Evolutionary conservation across 1,284 basidiomycete species (phyloP), one percentile per base, ranked within the genome.

Genomic region (Chalciporus sp.): DNA sequence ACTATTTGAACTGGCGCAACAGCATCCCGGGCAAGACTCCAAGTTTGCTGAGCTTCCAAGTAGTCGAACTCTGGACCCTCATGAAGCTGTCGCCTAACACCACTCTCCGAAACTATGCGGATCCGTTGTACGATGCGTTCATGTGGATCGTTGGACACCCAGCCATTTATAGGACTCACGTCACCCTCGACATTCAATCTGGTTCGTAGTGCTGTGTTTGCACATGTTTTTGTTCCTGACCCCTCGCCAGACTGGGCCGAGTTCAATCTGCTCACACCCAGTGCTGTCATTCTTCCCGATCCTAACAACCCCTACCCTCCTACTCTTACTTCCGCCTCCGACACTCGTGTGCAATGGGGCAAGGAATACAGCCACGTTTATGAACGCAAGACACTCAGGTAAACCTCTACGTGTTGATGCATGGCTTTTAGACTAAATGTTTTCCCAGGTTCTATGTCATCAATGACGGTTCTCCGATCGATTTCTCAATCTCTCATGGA

Each of bases 381-480:
- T 23, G 12, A 50, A 41, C 42, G 26, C 8, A 12, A 44, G 12
- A 50, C 49, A 20, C 49, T 50, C 6, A 23, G 23, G 23, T 23
- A 23, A 23, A 23, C 23, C 6, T 23, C 23, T 23, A 23, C 23
- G 23, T 23, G 23, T 23, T 23, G 23, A 23, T 6, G 6, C 23
- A 23, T 23, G 23, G 6, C 23, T 23, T 23, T 23, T 23, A 23
- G 23, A 23, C 6, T 23, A 23, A n/a, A 23, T 23, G 3, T 23
- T 23, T 23, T 6, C 23, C 23, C 17, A 31, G 29, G 29, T 51
- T 51, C n/a, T 51, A 37, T 10, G 49, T 51, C 17, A 16, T 44
- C 26, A 51, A 51, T 9, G 49, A 51, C 9, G 49, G 49, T 19
- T 51, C 49, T 39, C 42, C 49, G 7, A 44, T 51, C n/a, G 42